Evolutionary conservation across 2,329 filamentous ascomycete species (phyloP), one percentile per base, ranked within the genome.

Genomic region (Pseudogymnoascus sp.): DNA sequence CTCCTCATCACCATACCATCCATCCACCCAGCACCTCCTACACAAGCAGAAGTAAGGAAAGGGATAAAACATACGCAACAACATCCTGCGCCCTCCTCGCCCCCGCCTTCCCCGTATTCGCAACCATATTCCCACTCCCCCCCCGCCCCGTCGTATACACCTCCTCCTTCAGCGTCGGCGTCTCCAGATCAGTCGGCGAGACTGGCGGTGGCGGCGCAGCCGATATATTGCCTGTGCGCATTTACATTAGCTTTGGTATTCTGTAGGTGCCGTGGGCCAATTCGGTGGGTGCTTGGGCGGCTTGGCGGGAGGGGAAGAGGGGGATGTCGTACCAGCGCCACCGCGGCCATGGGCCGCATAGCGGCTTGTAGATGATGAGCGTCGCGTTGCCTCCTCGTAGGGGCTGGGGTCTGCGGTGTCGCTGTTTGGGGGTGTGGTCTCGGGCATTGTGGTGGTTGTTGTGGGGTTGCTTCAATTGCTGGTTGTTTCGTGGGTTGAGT

Each of bases 81-180:
- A 97, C 90, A 70, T 97, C 92, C 75, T 97, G 93, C 42, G 86
- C 86, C 62, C 85, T 81, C 66, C 92, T 88, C 36, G 92, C 91
- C 72, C 90, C 85, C 42, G 80, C 77, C 3, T 87, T 85, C 69
- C 94, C 88, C 66, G 84, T 85, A 72, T 88, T 87, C 68, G 77
- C 79, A 58, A 89, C 86, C 88, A 96, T 96, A 79, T 96, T 96
- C 64, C 92, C 92, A 4, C 84, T 87, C 65, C 92, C 92, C 62
- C 92, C 92, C 60, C 92, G 89, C 62, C 92, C 92, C 2, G 92
- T 97, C 19, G 92, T 96, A 72, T 93, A 92, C 67, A 90, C 80
- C n/a, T 89, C 78, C 55, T 84, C 84, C 78, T 95, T 96, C 72
- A 97, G 84, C 11, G 85, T 89, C 0, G 92, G 92, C 1, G 92